These are phyloP conservation scores for Suhomyces wounanorum DNA, from an alignment of 1,139 yeast species.

Conservation along the genomic window DNA sequence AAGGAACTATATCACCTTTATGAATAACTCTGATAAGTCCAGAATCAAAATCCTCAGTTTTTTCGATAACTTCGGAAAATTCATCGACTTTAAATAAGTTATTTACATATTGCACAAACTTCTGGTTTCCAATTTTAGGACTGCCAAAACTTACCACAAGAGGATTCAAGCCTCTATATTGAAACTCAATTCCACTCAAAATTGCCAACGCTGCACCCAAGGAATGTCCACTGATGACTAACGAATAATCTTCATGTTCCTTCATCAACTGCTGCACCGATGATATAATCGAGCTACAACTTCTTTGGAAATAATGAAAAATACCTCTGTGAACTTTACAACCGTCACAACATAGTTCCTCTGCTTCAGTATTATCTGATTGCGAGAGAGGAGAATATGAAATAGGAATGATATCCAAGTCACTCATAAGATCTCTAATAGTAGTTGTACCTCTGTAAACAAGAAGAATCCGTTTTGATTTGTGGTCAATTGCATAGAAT, in stretches of 20 bases:
- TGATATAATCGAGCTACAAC: constrained; percentile 37
- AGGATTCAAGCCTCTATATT: constrained; percentile 52
- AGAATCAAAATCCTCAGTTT: constrained; percentile 20
- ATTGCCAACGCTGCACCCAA: constrained; percentile 71
- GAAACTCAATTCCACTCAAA: constrained; percentile 60
- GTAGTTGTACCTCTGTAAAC: constrained; percentile 62
- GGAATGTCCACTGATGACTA: constrained; percentile 68
- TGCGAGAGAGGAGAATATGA: constrained; percentile 33
- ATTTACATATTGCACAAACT: constrained; percentile 55
- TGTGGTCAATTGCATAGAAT: constrained; percentile 45
- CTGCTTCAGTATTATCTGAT: constrained; percentile 4
- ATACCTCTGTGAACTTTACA: constrained; percentile 68
- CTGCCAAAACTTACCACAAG: constrained; percentile 59
- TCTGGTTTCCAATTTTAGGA: constrained; percentile 60
- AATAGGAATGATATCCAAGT: constrained; percentile 48
- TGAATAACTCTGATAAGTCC: constrained; percentile 57
- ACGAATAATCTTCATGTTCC: constrained; percentile 46
- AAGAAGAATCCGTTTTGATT: constrained; percentile 36
- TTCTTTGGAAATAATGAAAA: constrained; percentile 41
- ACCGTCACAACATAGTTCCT: constrained; percentile 36
- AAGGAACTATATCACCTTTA: constrained; percentile 57
- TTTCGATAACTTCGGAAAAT: constrained; percentile 19
- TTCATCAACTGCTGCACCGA: constrained; percentile 33
- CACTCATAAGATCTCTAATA: constrained; percentile 57
- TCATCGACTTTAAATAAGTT: constrained; percentile 41